Evolutionary conservation across 768 basidiomycete genomes (phyloP).

Genomic region (Tylopilus subfusipes): DNA sequence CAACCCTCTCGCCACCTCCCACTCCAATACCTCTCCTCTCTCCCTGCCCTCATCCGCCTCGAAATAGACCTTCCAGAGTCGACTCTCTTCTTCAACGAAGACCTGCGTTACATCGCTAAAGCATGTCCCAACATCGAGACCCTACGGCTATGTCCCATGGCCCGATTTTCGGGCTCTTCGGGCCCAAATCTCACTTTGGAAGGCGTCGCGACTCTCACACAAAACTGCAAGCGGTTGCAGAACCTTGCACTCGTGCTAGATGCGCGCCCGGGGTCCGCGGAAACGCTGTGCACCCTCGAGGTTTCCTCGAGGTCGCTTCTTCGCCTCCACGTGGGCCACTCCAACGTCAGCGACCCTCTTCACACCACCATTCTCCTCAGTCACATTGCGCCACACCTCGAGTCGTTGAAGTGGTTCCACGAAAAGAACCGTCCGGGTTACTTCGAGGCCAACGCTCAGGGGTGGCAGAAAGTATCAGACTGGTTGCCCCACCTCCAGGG

Average conservation of each 20-base stretch:
- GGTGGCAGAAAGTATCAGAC: conserved; percentile 68
- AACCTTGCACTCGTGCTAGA: conserved; percentile 65
- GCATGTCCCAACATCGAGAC: conserved; percentile 68
- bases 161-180: conserved; percentile 54
- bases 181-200: conserved; percentile 61
- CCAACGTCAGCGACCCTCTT: conserved; percentile 66
- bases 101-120: conserved; percentile 54
- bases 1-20: conserved; percentile 58
- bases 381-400: conserved; percentile 70
- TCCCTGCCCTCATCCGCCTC: conserved; percentile 56
- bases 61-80: conserved; percentile 81
- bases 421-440: conserved; percentile 72
- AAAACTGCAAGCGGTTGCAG: conserved; percentile 57
- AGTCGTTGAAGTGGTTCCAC: conserved; percentile 71
- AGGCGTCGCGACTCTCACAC: conserved; percentile 55
- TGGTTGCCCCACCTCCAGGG: conserved; percentile 70
- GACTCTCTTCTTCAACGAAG: conserved; percentile 56
- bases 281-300: conserved; percentile 43
- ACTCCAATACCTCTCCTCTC: conserved; percentile 51
- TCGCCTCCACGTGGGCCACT: conserved; percentile 74
- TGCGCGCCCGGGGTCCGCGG: conserved; percentile 44
- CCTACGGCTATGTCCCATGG: conserved; percentile 63
- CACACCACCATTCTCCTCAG: conserved; percentile 69
- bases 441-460: conserved; percentile 60
- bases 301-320: conserved; percentile 63